phyloP scores from a whole-genome alignment of 352 stramenopile genomes.

The Pythium brassicae region DNA sequence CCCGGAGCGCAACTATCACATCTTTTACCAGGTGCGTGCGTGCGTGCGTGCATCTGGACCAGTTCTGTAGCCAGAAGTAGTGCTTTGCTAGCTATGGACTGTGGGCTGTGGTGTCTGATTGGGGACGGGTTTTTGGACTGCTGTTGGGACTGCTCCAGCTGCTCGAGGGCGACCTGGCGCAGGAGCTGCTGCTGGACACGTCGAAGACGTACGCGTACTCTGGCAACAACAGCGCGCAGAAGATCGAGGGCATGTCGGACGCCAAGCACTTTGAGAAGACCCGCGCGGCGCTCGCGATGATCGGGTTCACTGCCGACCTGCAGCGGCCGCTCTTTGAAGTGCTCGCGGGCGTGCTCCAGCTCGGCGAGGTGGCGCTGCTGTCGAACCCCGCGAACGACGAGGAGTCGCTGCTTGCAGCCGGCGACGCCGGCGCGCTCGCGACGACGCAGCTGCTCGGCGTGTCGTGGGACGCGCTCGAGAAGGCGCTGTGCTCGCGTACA shows the following conservation, averaged over 20 bases:
- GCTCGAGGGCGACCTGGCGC: slow-evolving; percentile 48
- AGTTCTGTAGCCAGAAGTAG: no score
- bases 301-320: slow-evolving; percentile 81
- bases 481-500: slow-evolving; percentile 88
- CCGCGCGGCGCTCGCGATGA: slow-evolving; percentile 53
- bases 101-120: no score
- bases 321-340: slow-evolving; percentile 92
- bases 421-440: slow-evolving; percentile 32
- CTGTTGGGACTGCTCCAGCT: slow-evolving; percentile 21
- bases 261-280: slow-evolving; percentile 84
- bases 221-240: slow-evolving; percentile 51
- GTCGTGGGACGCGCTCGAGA: slow-evolving; percentile 84
- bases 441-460: slow-evolving; percentile 89
- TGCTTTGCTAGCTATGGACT: no score
- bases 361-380: slow-evolving; percentile 90
- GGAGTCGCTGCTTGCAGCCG: slow-evolving; percentile 57
- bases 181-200: slow-evolving; percentile 44
- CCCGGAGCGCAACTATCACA: slow-evolving; percentile 95
- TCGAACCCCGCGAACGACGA: slow-evolving; percentile 74
- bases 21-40: slow-evolving; percentile 91
- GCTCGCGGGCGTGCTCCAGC: slow-evolving; percentile 91
- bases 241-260: slow-evolving; percentile 75
- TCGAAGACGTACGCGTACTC: slow-evolving; percentile 60
- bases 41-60: background rate
- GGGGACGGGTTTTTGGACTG: no score